Evolutionary conservation across 345 rosid genomes (phyloP).

Genomic region (Microcos paniculata): DNA sequence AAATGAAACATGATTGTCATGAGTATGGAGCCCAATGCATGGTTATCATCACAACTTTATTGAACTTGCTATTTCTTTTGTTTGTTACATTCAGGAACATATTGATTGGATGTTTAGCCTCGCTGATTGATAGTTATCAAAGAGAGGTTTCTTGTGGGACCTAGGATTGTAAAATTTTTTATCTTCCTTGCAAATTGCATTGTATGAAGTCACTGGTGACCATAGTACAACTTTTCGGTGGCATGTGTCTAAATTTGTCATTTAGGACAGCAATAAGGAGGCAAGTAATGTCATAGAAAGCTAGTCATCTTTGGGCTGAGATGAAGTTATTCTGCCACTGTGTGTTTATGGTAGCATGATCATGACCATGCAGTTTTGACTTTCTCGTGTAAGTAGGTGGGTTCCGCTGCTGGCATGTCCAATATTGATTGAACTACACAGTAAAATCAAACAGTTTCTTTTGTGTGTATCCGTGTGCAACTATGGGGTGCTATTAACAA

Average conservation of each 20-base stretch:
- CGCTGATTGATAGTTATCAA: not conserved
- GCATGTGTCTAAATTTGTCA: conserved; percentile 15
- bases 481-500: conserved; percentile 4
- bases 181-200: conserved; percentile 12
- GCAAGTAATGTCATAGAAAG: conserved; percentile 9
- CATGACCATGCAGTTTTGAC: conserved; percentile 11
- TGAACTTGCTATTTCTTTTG: not conserved
- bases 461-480: not conserved
- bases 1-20: not conserved
- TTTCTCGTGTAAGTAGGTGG: conserved; percentile 20
- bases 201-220: conserved; percentile 13
- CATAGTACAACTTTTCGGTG: conserved; percentile 1
- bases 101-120: not conserved
- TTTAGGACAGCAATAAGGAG: not conserved
- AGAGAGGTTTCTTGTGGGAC: conserved; percentile 16
- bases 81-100: not conserved
- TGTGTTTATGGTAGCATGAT: conserved; percentile 5
- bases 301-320: conserved; percentile 10
- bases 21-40: conserved; percentile 8
- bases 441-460: conserved; percentile 9
- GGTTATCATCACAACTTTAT: conserved; percentile 5
- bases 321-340: not conserved
- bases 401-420: conserved; percentile 11
- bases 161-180: conserved; percentile 14
- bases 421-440: conserved; percentile 6